phyloP scores from a whole-genome alignment of 2,329 filamentous ascomycete species.

The Capronia epimyces region DNA sequence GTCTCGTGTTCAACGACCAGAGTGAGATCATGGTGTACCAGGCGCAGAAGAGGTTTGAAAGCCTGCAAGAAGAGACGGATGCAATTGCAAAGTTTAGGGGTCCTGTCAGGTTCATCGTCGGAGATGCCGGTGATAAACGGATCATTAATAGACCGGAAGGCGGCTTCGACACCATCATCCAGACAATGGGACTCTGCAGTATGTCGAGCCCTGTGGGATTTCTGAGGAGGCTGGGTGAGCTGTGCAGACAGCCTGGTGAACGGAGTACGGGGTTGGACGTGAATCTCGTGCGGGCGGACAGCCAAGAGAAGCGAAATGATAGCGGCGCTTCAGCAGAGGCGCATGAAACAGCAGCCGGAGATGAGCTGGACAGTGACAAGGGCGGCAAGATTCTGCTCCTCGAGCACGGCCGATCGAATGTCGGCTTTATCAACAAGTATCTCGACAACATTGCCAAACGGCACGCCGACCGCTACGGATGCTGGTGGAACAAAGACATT shows the following conservation, averaged over 20 bases:
- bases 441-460: slow-evolving; percentile 44
- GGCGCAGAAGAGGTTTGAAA: slow-evolving; percentile 41
- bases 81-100: slow-evolving; percentile 17
- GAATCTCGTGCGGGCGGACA: not conserved
- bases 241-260: slow-evolving; percentile 28
- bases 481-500: slow-evolving; percentile 51
- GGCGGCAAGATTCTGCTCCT: slow-evolving; percentile 43
- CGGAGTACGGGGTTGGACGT: slow-evolving; percentile 11
- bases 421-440: slow-evolving; percentile 44
- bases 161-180: slow-evolving; percentile 45
- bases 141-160: slow-evolving; percentile 22
- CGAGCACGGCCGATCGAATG: slow-evolving; percentile 46
- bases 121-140: slow-evolving; percentile 19
- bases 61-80: slow-evolving; percentile 19
- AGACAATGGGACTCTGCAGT: slow-evolving; percentile 49
- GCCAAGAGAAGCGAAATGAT: slow-evolving; percentile 33
- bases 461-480: slow-evolving; percentile 48
- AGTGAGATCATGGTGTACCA: slow-evolving; percentile 46
- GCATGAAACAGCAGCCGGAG: slow-evolving; percentile 35
- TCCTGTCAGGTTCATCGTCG: slow-evolving; percentile 25
- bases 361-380: slow-evolving; percentile 14
- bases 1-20: slow-evolving; percentile 45
- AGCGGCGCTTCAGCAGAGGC: no score
- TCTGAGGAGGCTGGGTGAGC: slow-evolving; percentile 18
- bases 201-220: slow-evolving; percentile 30